phyloP scores from a whole-genome alignment of 129 eudicot species.

The Artemisia argyi region DNA sequence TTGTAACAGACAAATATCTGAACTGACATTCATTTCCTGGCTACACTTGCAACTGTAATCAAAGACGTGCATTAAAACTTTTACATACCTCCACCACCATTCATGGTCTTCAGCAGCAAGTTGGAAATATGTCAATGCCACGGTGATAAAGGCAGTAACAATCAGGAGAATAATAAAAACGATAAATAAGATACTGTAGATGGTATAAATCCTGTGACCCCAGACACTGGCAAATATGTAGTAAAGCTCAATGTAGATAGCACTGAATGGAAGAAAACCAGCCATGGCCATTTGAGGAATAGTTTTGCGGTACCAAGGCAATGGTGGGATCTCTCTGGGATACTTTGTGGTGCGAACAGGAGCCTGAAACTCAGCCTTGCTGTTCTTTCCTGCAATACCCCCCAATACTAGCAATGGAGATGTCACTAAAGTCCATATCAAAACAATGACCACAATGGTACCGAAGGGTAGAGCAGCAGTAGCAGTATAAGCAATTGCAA shows the following conservation, averaged over 20 bases:
- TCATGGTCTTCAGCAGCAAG: constrained; percentile 91
- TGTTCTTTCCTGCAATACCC: constrained; percentile 80
- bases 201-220: constrained; percentile 88
- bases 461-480: constrained; percentile 82
- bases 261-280: constrained; percentile 87
- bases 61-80: too few species aligned
- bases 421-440: constrained; percentile 74
- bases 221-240: constrained; percentile 89
- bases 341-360: constrained; percentile 77
- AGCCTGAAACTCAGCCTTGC: constrained; percentile 81
- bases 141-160: constrained; percentile 75
- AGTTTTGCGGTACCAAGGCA: constrained; percentile 75
- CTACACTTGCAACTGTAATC: too few species aligned
- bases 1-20: too few species aligned
- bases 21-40: too few species aligned
- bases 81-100: constrained; percentile 91
- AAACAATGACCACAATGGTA: constrained; percentile 71
- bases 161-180: constrained; percentile 77
- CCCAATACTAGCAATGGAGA: constrained; percentile 78
- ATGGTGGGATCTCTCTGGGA: constrained; percentile 78
- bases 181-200: constrained; percentile 76
- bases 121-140: constrained; percentile 84
- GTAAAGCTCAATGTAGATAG: constrained; percentile 79
- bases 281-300: constrained; percentile 96
- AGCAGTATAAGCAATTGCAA: constrained; percentile 65